Percentiles rank a stretch among this genome's conserved stretches.
These are phyloP conservation scores for Aspergillus kassunensis DNA, from an alignment of 495 filamentous ascomycete genomes.

Conservation along the genomic window DNA sequence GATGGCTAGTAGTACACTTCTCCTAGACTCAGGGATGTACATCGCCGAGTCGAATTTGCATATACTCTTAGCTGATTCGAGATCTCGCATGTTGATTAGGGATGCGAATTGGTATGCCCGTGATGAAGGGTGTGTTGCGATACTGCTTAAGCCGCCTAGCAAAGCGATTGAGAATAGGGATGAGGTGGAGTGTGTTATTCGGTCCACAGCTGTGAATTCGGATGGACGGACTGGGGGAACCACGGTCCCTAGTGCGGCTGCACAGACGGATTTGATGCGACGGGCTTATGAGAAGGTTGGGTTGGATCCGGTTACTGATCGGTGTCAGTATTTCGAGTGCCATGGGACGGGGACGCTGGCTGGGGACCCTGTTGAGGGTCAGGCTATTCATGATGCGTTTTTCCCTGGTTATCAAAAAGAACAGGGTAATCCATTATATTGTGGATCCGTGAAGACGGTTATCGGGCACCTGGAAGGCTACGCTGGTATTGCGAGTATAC, in stretches of 20 bases:
- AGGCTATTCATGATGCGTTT: slow-evolving; percentile 18
- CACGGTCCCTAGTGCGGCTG: slow-evolving; percentile 27
- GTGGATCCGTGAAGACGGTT: slow-evolving; percentile 43
- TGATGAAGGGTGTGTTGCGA: slow-evolving; percentile 30
- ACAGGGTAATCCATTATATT: no score
- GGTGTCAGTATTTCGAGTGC: slow-evolving; percentile 32
- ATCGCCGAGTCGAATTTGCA: no score
- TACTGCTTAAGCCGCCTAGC: slow-evolving; percentile 28
- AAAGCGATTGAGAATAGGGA: slow-evolving; percentile 22
- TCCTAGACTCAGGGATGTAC: slow-evolving; percentile 31
- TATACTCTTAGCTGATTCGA: no score
- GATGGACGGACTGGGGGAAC: slow-evolving; percentile 28
- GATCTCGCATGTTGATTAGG: no score
- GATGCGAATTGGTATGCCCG: slow-evolving; percentile 36
- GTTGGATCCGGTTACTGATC: slow-evolving; percentile 22
- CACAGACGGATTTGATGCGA: slow-evolving; percentile 28
- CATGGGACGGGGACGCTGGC: slow-evolving; percentile 38
- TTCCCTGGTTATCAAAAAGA: no score
- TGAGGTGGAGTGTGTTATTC: slow-evolving; percentile 22
- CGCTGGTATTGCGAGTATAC: not conserved
- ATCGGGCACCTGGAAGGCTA: slow-evolving; percentile 37
- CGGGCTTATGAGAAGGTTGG: slow-evolving; percentile 27
- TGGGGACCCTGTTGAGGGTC: slow-evolving; percentile 32
- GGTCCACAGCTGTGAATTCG: slow-evolving; percentile 26
- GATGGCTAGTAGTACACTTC: no score